These are phyloP conservation scores for Salix viminalis DNA, from an alignment of 345 rosid genomes.

Conservation along the genomic window DNA sequence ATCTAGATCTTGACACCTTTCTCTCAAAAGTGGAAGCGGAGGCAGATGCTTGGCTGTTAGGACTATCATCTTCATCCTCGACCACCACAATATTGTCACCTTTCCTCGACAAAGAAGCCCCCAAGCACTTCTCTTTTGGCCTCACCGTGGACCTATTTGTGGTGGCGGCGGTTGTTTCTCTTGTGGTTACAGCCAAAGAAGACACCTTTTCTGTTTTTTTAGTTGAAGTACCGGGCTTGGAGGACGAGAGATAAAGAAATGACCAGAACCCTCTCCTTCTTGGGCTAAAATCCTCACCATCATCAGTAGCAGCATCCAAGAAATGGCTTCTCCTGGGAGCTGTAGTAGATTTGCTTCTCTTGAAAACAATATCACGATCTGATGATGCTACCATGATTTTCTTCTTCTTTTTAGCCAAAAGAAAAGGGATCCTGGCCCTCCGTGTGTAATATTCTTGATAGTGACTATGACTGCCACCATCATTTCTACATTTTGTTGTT, in stretches of 20 bases:
- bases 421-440: conserved; percentile 57
- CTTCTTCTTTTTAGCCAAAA: conserved; percentile 74
- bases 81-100: conserved; percentile 29
- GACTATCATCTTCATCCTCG: conserved; percentile 61
- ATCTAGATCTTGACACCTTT: conserved; percentile 98
- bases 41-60: conserved; percentile 39
- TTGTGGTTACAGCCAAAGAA: not conserved
- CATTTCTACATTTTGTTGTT: conserved; percentile 18
- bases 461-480: conserved; percentile 15
- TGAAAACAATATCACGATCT: conserved; percentile 49
- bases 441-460: conserved; percentile 31
- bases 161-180: conserved; percentile 4
- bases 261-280: conserved; percentile 87
- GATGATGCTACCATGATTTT: conserved; percentile 45
- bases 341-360: conserved; percentile 76
- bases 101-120: conserved; percentile 45
- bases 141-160: conserved; percentile 20
- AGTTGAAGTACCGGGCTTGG: conserved; percentile 26
- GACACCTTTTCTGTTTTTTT: conserved; percentile 35
- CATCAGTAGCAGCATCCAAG: conserved; percentile 32
- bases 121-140: conserved; percentile 35
- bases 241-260: conserved; percentile 55
- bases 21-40: conserved; percentile 65
- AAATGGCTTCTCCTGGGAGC: conserved; percentile 41
- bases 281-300: conserved; percentile 49